Base-by-base conservation (phyloP, 305 asterid genomes). In the Fraxinus platypoda region DNA sequence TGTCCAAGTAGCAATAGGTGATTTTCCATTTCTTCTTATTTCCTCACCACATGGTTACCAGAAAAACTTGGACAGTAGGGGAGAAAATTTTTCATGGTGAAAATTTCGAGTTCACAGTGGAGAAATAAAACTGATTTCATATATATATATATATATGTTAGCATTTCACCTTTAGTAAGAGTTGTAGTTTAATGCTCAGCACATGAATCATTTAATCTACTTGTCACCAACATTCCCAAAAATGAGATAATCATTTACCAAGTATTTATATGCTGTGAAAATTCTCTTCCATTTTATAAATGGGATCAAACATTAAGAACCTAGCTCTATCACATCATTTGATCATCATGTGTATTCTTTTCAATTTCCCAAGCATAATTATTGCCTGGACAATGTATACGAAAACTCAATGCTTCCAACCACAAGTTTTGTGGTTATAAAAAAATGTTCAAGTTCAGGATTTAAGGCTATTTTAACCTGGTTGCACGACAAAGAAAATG, bases 271-370 rank as follows among this genome's bases (percentile, higher is more conserved):
- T 8, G 72, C 31, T 23, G 34, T 9, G 72, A 64, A 64, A 64
- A 26, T 64, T 30, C 31, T 21, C 71, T 78, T 57, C 80, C 75
- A 21, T 78, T 37, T 71, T 66, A 81, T 28, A 23, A 2, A 23
- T 25, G 28, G 70, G 35, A 17, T 64, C 54, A 12, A 25, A 64
- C 9, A 41, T 17, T 37, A 17, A 76, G 81, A 62, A 77, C 46
- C 46, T 7, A 38, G 75, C 30, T 77, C 25, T 31, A 70, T 57
- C 28, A 71, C 81, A 82, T 70, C 73, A 68, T 35, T 30, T 82
- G 37, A 66, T 74, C 68, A 71, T 77, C 9, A 49, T 26, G 49
- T 46, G 31, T 49, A 62, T 78, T 62, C 66, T 72, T 64, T 8
- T 21, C 33, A 64, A 25, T 64, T 64, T 64, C 72, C 31, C 34